Evolutionary conservation across 2,329 filamentous ascomycete species (phyloP).

Genomic region (Macrophomina tecta): DNA sequence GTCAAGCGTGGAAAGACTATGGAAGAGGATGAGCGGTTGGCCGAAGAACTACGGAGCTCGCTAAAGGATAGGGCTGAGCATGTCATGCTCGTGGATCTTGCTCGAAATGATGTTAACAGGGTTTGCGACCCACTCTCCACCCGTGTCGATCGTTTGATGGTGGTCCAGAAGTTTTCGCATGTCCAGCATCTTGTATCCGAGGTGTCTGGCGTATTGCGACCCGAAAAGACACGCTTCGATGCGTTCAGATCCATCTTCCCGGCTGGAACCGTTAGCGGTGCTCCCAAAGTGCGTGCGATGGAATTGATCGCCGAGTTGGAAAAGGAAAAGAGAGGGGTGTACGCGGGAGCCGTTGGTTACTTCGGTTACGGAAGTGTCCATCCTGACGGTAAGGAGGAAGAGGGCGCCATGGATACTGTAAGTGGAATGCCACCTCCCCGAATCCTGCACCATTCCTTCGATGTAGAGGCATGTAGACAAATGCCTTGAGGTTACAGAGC

Average conservation of each 20-base stretch:
- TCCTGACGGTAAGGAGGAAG: conserved; percentile 65
- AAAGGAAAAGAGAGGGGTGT: conserved; percentile 90
- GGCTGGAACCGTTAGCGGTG: conserved; percentile 92
- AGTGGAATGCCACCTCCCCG: conserved; percentile 38
- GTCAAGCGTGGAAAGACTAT: conserved; percentile 82
- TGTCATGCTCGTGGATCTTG: conserved; percentile 96
- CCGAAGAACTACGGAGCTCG: conserved; percentile 75
- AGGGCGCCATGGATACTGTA: conserved; percentile 87
- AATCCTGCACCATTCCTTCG: neutral
- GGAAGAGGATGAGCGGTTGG: conserved; percentile 81
- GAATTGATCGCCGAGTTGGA: conserved; percentile 95
- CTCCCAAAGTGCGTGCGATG: conserved; percentile 96
- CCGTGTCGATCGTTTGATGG: conserved; percentile 91
- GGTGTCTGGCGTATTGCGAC: conserved; percentile 86
- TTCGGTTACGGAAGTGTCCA: conserved; percentile 85
- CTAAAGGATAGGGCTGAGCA: conserved; percentile 75
- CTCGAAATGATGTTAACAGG: conserved; percentile 94
- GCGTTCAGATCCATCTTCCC: conserved; percentile 97
- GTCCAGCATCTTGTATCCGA: conserved; percentile 97
- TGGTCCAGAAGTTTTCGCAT: conserved; percentile 72
- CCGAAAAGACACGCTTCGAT: conserved; percentile 87
- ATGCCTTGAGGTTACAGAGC: neutral
- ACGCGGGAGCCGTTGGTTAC: conserved; percentile 95
- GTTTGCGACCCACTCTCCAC: conserved; percentile 91
- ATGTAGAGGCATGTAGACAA: neutral